These are phyloP conservation scores for Cytospora piceae DNA, from an alignment of 2,329 filamentous ascomycete genomes.

Conservation along the genomic window DNA sequence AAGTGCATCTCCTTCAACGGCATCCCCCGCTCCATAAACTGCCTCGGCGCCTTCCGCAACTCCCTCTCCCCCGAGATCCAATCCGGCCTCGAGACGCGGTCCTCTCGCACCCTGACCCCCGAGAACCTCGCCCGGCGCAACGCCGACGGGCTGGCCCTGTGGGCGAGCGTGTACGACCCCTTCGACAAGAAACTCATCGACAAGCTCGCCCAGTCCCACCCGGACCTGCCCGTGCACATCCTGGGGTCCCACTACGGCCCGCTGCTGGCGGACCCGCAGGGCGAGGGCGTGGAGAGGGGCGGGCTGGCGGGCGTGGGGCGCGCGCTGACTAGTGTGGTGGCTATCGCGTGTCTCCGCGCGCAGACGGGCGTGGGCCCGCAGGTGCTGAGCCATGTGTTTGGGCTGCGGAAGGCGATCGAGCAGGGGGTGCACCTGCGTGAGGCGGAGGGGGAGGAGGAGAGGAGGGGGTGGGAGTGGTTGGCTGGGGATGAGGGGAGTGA, in stretches of 20 bases:
- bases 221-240: constrained; percentile 81
- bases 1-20: constrained; percentile 83
- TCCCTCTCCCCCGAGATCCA: constrained; percentile 62
- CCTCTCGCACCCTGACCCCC: constrained; percentile 57
- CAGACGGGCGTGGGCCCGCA: constrained; percentile 85
- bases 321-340: constrained; percentile 73
- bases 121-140: constrained; percentile 59
- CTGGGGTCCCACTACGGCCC: constrained; percentile 74
- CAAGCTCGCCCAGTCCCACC: constrained; percentile 76
- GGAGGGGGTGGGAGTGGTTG: constrained; percentile 47
- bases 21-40: constrained; percentile 84
- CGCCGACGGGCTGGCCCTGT: constrained; percentile 65
- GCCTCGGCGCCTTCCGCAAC: constrained; percentile 71
- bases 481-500: constrained; percentile 51
- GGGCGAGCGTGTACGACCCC: constrained; percentile 77
- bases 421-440: constrained; percentile 27
- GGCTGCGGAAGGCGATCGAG: constrained; percentile 74
- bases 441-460: constrained; percentile 36
- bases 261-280: constrained; percentile 68
- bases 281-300: constrained; percentile 43
- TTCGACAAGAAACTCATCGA: constrained; percentile 72
- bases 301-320: constrained; percentile 64
- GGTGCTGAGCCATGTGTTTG: constrained; percentile 80
- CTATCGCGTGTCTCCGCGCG: constrained; percentile 73
- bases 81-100: constrained; percentile 55